A percentile compares a stretch with the other conserved stretches of the same genome.
phyloP scores from a whole-genome alignment of 257 asterid genomes.

The Ophiorrhiza pumila region DNA sequence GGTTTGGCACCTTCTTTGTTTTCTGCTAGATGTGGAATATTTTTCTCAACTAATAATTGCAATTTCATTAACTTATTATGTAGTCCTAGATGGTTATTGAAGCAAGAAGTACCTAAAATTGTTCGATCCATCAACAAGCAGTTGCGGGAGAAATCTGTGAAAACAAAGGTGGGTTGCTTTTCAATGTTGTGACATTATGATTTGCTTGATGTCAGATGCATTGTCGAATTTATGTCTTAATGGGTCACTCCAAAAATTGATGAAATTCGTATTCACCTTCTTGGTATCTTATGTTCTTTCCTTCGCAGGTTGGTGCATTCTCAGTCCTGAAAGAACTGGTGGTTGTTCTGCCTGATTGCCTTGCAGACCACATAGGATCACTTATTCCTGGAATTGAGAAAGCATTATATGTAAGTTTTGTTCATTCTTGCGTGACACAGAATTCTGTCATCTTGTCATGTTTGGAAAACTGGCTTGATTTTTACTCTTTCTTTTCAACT shows the following conservation, averaged over 20 bases:
- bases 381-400: slow-evolving; percentile 94
- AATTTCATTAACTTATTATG: slow-evolving; percentile 16
- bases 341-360: slow-evolving; percentile 96
- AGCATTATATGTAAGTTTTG: slow-evolving; percentile 78
- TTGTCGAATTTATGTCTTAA: not conserved
- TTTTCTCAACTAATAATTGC: not conserved
- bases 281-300: slow-evolving; percentile 11
- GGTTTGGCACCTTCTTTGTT: not conserved
- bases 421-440: not conserved
- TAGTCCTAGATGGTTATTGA: slow-evolving; percentile 92
- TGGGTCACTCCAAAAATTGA: not conserved
- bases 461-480: not conserved
- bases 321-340: slow-evolving; percentile 91
- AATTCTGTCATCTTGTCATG: not conserved
- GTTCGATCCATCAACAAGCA: slow-evolving; percentile 91
- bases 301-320: slow-evolving; percentile 90
- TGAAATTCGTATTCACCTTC: slow-evolving; percentile 12
- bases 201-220: not conserved
- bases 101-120: slow-evolving; percentile 96
- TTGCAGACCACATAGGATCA: slow-evolving; percentile 95
- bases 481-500: slow-evolving; percentile 5
- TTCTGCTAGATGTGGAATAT: not conserved
- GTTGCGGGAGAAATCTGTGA: slow-evolving; percentile 88
- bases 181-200: not conserved
- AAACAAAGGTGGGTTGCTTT: slow-evolving; percentile 68